Conservation (phyloP, 2,329 filamentous ascomycete species). For the Chaetoscypha palmicola region DNA sequence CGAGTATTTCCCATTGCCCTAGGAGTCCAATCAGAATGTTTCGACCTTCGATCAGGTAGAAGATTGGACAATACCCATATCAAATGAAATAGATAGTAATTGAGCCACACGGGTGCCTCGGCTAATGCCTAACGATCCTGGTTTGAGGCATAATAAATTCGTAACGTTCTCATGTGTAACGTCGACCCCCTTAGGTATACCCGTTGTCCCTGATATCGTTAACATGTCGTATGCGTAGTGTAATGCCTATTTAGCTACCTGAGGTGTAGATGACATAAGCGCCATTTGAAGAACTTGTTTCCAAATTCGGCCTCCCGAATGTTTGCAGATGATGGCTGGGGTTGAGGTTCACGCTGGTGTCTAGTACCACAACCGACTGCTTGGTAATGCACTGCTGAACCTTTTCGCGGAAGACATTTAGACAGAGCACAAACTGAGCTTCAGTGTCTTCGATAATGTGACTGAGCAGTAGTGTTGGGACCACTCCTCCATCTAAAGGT, state of each 20-base stretch:
- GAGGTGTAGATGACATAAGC: constrained; percentile 25
- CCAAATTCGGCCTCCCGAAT: constrained; percentile 9
- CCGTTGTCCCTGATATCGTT: constrained; percentile 48
- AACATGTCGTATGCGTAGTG: constrained; percentile 30
- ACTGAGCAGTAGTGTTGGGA: constrained; percentile 41
- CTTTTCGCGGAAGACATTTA: constrained; percentile 31
- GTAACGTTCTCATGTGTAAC: constrained; percentile 48
- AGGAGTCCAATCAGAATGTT: constrained; percentile 31
- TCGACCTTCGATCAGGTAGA: neutral
- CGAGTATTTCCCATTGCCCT: constrained; percentile 56
- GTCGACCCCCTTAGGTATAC: constrained; percentile 77
- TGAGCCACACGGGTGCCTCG: constrained; percentile 47
- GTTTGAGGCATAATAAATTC: constrained; percentile 45
- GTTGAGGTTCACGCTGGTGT: no score
- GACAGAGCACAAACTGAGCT: constrained; percentile 40
- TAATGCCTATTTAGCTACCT: constrained; percentile 34
- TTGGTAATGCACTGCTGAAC: constrained; percentile 15
- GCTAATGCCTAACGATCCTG: constrained; percentile 44
- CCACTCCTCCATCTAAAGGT: constrained; percentile 49
- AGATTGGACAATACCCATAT: constrained; percentile 44
- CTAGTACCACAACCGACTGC: constrained; percentile 13
- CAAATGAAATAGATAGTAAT: constrained; percentile 51
- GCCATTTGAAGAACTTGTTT: constrained; percentile 11
- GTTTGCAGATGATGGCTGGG: no score
- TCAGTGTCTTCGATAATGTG: constrained; percentile 43